Conservation (phyloP, 2,329 filamentous ascomycete genomes). For the Xylariales sp. region DNA sequence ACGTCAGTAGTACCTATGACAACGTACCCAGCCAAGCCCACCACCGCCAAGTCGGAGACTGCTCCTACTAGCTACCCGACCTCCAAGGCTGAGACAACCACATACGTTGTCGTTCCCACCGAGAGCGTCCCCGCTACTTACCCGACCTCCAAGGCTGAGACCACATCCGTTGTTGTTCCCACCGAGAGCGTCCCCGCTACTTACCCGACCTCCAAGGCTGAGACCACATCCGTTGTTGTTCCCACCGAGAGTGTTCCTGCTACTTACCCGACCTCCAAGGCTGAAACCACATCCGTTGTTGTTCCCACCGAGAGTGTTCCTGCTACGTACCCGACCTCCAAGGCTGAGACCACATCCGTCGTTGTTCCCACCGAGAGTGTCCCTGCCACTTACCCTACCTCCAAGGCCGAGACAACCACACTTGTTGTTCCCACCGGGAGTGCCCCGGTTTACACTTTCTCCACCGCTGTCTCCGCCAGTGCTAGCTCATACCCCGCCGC, state of each 20-base stretch:
- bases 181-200: not conserved
- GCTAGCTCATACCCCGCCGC: not conserved
- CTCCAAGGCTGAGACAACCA: not conserved
- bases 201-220: slow-evolving; percentile 2
- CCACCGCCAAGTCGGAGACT: too few relatives aligned
- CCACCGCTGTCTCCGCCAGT: not conserved
- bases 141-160: not conserved
- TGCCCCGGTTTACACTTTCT: not conserved
- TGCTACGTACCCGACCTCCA: slow-evolving; percentile 1
- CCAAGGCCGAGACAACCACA: not conserved
- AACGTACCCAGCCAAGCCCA: not conserved
- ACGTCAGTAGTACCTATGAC: not conserved
- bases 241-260: not conserved
- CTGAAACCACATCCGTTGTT: not conserved
- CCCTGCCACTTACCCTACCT: slow-evolving; percentile 2
- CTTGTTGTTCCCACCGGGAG: too few relatives aligned
- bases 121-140: not conserved
- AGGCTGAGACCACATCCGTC: not conserved
- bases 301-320: not conserved
- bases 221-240: not conserved
- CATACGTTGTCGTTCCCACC: not conserved
- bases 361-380: not conserved
- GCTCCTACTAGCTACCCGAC: too few relatives aligned
- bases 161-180: not conserved
- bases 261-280: slow-evolving; percentile 4